Conservation (phyloP, 352 stramenopile genomes). For the Halophytophthora polymorphica region DNA sequence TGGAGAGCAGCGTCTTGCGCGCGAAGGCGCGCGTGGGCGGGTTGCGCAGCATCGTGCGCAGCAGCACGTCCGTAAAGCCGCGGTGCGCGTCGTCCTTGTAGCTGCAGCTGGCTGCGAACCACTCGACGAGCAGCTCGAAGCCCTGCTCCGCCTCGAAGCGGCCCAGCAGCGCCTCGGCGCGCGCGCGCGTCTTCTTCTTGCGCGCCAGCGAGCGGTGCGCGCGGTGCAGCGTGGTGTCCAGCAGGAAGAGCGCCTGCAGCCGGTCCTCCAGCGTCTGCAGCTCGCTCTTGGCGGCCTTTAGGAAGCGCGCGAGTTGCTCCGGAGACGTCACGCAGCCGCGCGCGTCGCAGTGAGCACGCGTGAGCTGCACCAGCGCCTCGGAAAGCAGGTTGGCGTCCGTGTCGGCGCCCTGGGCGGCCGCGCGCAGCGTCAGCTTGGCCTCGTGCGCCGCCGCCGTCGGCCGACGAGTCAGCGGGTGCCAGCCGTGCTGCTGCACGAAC, state of each 20-base stretch:
- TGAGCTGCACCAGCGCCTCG: slow-evolving; percentile 31
- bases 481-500: slow-evolving; percentile 53
- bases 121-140: slow-evolving; percentile 56
- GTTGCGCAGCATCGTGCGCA: slow-evolving; percentile 54
- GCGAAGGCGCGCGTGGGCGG: slow-evolving; percentile 43
- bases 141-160: slow-evolving; percentile 58
- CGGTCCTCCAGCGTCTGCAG: slow-evolving; percentile 50
- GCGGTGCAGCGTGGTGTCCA: slow-evolving; percentile 46
- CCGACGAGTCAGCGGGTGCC: slow-evolving; percentile 41
- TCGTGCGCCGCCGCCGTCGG: slow-evolving; percentile 11
- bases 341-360: slow-evolving; percentile 34
- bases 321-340: slow-evolving; percentile 33
- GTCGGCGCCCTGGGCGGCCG: slow-evolving; percentile 15
- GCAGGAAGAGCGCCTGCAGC: slow-evolving; percentile 51
- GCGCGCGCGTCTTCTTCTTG: slow-evolving; percentile 1
- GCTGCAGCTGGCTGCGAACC: slow-evolving; percentile 44
- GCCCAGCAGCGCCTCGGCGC: slow-evolving; percentile 21
- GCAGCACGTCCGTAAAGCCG: slow-evolving; percentile 41
- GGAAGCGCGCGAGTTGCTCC: slow-evolving; percentile 37
- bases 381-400: slow-evolving; percentile 40
- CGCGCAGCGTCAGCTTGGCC: slow-evolving; percentile 32
- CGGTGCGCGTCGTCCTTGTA: slow-evolving; percentile 50
- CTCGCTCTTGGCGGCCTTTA: slow-evolving; percentile 27
- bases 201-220: neutral
- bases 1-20: slow-evolving; percentile 41